These are phyloP conservation scores for Penicillium manginii DNA, from an alignment of 495 filamentous ascomycete genomes.

Conservation along the genomic window DNA sequence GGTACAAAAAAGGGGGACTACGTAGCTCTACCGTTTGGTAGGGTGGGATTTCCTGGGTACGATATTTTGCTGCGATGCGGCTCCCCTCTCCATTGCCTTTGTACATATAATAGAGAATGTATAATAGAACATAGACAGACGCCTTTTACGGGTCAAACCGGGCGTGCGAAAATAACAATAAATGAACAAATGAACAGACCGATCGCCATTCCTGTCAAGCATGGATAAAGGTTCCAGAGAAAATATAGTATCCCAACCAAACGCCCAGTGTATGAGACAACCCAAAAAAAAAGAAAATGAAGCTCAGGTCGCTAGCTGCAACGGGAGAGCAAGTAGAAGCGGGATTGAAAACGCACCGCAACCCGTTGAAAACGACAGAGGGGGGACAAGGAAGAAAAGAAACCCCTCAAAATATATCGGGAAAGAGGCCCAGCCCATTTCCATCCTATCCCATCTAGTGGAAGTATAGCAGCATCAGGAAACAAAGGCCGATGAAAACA, in stretches of 20 bases:
- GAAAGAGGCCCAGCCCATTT: too few relatives aligned
- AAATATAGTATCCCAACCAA: conserved; percentile 20
- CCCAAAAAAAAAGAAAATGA: conserved; percentile 9
- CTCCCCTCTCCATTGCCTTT: conserved; percentile 28
- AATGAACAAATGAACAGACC: conserved; percentile 5
- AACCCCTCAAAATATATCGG: not conserved
- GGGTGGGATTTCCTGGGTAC: conserved; percentile 4
- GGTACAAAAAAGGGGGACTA: too few relatives aligned
- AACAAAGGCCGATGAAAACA: conserved; percentile 86
- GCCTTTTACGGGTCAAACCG: conserved; percentile 15
- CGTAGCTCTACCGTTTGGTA: too few relatives aligned
- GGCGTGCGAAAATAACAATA: conserved; percentile 1
- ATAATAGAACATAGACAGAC: conserved; percentile 27
- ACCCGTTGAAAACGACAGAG: too few relatives aligned
- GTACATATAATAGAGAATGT: conserved; percentile 33
- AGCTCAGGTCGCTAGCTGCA: conserved; percentile 27
- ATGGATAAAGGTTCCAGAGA: conserved; percentile 7
- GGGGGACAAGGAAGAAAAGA: not conserved
- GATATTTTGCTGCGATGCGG: conserved; percentile 11
- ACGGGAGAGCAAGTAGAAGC: conserved; percentile 6
- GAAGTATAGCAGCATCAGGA: conserved; percentile 84
- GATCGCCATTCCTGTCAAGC: conserved; percentile 22
- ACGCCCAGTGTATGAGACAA: conserved; percentile 25
- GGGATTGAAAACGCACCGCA: not conserved
- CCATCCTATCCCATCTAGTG: conserved; percentile 44